These are phyloP conservation scores for Boletellus ananas DNA, from an alignment of 768 basidiomycete genomes.

Conservation along the genomic window DNA sequence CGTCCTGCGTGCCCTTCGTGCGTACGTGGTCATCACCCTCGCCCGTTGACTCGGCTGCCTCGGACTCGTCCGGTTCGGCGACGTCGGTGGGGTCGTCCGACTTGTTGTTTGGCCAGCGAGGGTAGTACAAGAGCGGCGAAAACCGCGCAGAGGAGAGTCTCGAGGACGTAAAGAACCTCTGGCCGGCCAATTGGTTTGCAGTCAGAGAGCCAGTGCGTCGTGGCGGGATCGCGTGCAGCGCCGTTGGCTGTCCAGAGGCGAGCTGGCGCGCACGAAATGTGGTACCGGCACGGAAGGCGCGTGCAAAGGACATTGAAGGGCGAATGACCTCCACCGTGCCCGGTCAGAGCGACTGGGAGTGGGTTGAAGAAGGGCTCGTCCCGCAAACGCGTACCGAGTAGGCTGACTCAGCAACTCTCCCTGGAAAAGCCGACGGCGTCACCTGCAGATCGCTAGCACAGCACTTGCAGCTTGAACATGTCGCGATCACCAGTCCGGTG, in stretches of 20 bases:
- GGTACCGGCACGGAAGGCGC: slow-evolving; percentile 12
- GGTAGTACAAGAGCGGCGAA: slow-evolving; percentile 30
- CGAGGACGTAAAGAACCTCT: slow-evolving; percentile 29
- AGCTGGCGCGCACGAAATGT: slow-evolving; percentile 13
- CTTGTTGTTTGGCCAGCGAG: slow-evolving; percentile 41
- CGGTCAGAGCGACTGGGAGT: neutral
- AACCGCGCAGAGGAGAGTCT: slow-evolving; percentile 22
- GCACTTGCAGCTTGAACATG: too few relatives aligned
- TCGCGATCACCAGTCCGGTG: too few relatives aligned
- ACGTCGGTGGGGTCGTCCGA: slow-evolving; percentile 22
- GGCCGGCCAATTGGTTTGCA: slow-evolving; percentile 6
- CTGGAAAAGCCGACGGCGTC: too few relatives aligned
- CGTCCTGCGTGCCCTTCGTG: slow-evolving; percentile 29
- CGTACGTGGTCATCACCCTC: slow-evolving; percentile 15
- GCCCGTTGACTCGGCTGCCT: slow-evolving; percentile 20
- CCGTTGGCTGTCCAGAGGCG: slow-evolving; percentile 4
- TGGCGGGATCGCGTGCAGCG: slow-evolving; percentile 12
- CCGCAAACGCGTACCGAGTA: slow-evolving; percentile 1
- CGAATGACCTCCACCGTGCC: slow-evolving; percentile 15
- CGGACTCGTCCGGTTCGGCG: slow-evolving; percentile 23
- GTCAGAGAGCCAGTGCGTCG: slow-evolving; percentile 2
- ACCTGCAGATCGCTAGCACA: too few relatives aligned
- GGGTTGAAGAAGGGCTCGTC: neutral
- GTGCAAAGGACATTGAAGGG: slow-evolving; percentile 25
- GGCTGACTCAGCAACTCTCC: slow-evolving; percentile 20